Base-by-base conservation (phyloP, 2,329 filamentous ascomycete genomes). In the Talaromyces sp. region DNA sequence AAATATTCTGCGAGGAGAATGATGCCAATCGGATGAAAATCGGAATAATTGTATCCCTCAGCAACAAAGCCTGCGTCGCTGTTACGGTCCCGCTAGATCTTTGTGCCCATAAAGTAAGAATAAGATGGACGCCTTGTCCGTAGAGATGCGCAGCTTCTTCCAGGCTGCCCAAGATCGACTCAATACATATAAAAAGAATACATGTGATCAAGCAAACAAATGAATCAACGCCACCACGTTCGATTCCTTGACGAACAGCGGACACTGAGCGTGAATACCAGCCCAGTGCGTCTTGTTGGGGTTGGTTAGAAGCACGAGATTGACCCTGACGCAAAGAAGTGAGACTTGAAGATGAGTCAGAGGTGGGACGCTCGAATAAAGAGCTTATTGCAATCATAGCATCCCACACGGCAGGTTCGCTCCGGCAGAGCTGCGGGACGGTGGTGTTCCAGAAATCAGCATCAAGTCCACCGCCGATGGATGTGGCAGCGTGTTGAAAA, bases 391-490 rank as follows among this genome's bases (percentile, higher is more conserved):
- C 69, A 35, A 76, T 74, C 45, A 78, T 73, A 16, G 76, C 73
- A 70, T 79, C 75, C 75, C 77, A 78, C 2, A 79, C 75, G 4
- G 75, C 75, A 3, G 75, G 72, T 59, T 78, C 75, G 35, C 62
- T 71, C 13, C 72, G 74, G 52, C 75, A 77, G 14, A 78, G 68
- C 49, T 74, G 74, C 3, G 76, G 76, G 4, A 79, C 70, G 35
- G 75, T 64, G 1, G 68, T 73, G n/a, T 69, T 67, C 77, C 77
- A 79, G 61, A 79, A 78, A 35, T 72, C 70, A 31, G 70, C 59
- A 67, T 79, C 77, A 10, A 78, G 61, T 3, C 67, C 70, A 19
- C 77, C 77, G 1, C 74, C 73, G 22, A 79, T 67, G 10, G 69
- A 70, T 0, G 69, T 66, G 13, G 74, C 76, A 1, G 72, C 72